Conservation (phyloP, 2,329 filamentous ascomycete genomes). For the Arthrocladium fulminans region DNA sequence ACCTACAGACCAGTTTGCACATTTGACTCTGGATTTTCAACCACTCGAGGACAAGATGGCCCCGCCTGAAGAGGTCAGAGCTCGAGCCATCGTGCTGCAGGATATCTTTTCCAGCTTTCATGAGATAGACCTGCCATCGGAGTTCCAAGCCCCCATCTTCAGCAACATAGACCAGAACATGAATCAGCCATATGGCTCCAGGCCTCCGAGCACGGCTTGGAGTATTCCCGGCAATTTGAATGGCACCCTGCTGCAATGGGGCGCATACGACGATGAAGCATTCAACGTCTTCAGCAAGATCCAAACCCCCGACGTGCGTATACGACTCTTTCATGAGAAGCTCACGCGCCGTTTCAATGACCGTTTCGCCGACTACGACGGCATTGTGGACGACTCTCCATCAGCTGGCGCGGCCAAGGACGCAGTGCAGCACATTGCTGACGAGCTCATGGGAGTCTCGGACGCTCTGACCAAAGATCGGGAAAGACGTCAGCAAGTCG, state of each 20-base stretch:
- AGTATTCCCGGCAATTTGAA: slow-evolving; percentile 38
- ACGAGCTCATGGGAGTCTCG: not conserved
- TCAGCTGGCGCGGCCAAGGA: not conserved
- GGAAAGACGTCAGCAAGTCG: not conserved
- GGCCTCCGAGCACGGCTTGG: slow-evolving; percentile 31
- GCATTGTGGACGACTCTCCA: not conserved
- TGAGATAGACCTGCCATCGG: slow-evolving; percentile 31
- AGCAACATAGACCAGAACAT: slow-evolving; percentile 27
- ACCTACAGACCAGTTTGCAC: slow-evolving; percentile 14
- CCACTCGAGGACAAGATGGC: not conserved
- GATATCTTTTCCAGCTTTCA: slow-evolving; percentile 41
- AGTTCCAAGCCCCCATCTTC: slow-evolving; percentile 33
- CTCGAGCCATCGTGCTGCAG: slow-evolving; percentile 19
- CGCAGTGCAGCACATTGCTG: not conserved
- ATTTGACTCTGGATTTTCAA: slow-evolving; percentile 11
- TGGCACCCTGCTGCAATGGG: slow-evolving; percentile 38
- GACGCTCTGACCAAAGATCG: not conserved
- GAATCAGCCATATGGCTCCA: not conserved
- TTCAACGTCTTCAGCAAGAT: slow-evolving; percentile 35
- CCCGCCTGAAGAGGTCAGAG: slow-evolving; percentile 1
- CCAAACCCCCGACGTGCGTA: slow-evolving; percentile 34
- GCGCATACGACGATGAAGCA: slow-evolving; percentile 36
- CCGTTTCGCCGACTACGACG: slow-evolving; percentile 32
- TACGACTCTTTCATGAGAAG: slow-evolving; percentile 38
- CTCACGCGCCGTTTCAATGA: slow-evolving; percentile 30